Conservation (phyloP, 225 moss, liverwort and hornwort genomes). For the Anthoceros angustus region DNA sequence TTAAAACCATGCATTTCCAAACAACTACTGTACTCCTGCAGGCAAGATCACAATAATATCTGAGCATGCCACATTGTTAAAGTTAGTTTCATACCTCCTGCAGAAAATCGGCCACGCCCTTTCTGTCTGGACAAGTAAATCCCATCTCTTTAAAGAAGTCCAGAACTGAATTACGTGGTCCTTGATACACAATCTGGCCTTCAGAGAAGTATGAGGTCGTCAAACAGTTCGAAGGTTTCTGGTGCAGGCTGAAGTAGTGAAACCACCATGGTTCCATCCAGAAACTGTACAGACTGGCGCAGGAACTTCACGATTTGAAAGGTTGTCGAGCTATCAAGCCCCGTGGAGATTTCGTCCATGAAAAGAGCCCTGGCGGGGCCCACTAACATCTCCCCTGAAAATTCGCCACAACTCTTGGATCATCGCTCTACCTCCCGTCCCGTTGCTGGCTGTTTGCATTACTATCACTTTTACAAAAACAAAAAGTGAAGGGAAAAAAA, state of each 20-base stretch:
- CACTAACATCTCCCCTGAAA: slow-evolving; percentile 34
- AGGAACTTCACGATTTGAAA: slow-evolving; percentile 35
- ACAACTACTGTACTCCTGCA: no score
- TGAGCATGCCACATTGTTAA: background rate
- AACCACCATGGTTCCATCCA: slow-evolving; percentile 34
- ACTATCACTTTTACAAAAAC: no score
- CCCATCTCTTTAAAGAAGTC: slow-evolving; percentile 26
- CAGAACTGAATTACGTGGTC: slow-evolving; percentile 22
- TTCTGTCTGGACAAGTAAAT: slow-evolving; percentile 33
- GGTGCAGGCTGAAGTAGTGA: slow-evolving; percentile 35
- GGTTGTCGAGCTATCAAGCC: slow-evolving; percentile 37
- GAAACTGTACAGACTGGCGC: slow-evolving; percentile 28
- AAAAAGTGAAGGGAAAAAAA: background rate
- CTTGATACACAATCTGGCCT: slow-evolving; percentile 37
- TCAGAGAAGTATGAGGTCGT: slow-evolving; percentile 35
- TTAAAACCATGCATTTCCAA: no score
- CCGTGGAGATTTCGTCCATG: slow-evolving; percentile 40
- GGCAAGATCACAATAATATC: no score
- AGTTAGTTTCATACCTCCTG: slow-evolving; percentile 22
- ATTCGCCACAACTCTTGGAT: background rate
- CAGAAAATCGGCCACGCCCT: slow-evolving; percentile 32
- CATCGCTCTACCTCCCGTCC: no score
- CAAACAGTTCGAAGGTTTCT: slow-evolving; percentile 33
- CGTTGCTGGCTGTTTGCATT: no score
- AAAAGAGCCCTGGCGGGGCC: slow-evolving; percentile 35